Conservation (phyloP, 2,329 filamentous ascomycete genomes). For the Alternaria metachromatica region DNA sequence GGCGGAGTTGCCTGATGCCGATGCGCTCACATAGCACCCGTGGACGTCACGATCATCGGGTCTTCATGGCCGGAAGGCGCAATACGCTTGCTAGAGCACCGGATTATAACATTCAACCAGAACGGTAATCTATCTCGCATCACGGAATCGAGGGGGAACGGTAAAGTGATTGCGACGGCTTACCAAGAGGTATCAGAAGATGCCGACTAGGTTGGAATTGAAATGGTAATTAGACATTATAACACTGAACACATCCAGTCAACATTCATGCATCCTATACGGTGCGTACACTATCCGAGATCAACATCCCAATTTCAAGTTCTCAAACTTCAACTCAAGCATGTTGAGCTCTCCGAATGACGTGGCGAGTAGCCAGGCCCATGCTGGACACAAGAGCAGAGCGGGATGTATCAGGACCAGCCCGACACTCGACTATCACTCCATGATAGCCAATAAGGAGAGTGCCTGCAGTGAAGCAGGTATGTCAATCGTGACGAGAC, state of each 20-base stretch:
- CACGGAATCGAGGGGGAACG: fast-evolving
- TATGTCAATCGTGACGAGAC: neutral
- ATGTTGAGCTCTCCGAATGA: neutral
- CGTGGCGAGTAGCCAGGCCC: neutral
- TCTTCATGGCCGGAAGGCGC: neutral
- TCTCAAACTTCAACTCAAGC: neutral
- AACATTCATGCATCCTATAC: neutral
- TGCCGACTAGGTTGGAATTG: neutral
- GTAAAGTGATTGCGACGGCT: neutral
- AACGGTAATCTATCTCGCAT: neutral
- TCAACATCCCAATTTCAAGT: neutral
- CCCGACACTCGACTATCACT: neutral
- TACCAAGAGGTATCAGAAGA: neutral
- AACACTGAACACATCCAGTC: neutral
- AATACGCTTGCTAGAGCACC: neutral
- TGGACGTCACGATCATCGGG: neutral
- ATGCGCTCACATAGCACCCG: neutral
- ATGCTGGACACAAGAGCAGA: neutral
- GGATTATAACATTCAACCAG: neutral
- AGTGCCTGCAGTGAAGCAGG: neutral
- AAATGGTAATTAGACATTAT: neutral
- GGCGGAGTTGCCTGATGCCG: neutral
- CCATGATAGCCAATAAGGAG: neutral
- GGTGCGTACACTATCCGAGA: neutral
- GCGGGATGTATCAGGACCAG: neutral